Evolutionary conservation across 2,329 filamentous ascomycete species (phyloP).

Genomic region (Fusarium oxysporum): DNA sequence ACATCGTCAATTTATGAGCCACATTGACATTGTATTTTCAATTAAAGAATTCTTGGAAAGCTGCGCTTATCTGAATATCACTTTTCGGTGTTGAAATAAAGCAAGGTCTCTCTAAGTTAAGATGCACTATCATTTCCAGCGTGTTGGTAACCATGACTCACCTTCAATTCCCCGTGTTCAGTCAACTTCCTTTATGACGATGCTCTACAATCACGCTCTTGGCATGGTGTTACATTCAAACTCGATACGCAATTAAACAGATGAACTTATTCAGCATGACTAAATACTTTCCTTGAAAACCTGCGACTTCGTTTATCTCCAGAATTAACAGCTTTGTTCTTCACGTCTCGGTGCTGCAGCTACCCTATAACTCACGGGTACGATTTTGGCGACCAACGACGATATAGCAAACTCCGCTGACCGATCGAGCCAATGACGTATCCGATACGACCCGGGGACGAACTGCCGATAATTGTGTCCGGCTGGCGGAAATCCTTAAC

Average conservation of each 20-base stretch:
- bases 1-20: background rate
- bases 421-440: background rate
- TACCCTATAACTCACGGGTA: background rate
- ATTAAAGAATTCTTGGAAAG: fast-evolving
- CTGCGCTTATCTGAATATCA: fast-evolving
- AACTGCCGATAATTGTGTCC: background rate
- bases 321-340: background rate
- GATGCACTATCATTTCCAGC: fast-evolving
- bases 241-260: fast-evolving
- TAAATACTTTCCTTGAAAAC: fast-evolving
- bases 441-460: background rate
- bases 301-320: too few species aligned
- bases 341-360: background rate
- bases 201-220: background rate
- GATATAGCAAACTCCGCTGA: background rate
- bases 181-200: background rate
- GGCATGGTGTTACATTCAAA: fast-evolving
- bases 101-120: too few species aligned
- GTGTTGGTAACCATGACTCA: too few species aligned
- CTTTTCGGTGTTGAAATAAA: fast-evolving
- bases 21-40: fast-evolving
- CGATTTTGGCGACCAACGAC: background rate
- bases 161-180: too few species aligned
- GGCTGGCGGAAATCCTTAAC: background rate
- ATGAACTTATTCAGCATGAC: fast-evolving